Evolutionary conservation across 2,329 filamentous ascomycete species (phyloP).

Genomic region (Byssoonygena ceratinophila): DNA sequence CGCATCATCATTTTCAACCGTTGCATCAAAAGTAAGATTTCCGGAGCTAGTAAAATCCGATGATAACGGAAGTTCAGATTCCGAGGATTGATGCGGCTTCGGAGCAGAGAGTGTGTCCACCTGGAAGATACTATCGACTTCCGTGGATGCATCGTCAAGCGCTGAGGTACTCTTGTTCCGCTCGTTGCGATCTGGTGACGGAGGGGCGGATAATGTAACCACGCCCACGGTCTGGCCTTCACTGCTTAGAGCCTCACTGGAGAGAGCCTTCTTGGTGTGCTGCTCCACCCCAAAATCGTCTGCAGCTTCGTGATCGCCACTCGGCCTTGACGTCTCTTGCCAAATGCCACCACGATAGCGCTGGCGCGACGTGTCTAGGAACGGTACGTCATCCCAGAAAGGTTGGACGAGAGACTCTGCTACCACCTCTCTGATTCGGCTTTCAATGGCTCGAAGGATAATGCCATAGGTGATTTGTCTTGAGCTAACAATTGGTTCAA

Average conservation of each 20-base stretch:
- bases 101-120: constrained; percentile 5
- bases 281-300: constrained; percentile 26
- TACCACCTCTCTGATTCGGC: constrained; percentile 84
- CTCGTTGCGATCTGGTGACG: constrained; percentile 19
- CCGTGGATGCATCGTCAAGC: constrained; percentile 16
- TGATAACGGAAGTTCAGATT: constrained; percentile 53
- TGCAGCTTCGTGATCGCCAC: constrained; percentile 28
- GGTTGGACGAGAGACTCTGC: constrained; percentile 83
- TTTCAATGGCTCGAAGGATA: constrained; percentile 87
- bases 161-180: constrained; percentile 29
- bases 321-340: constrained; percentile 26
- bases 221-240: constrained; percentile 25
- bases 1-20: constrained; percentile 49
- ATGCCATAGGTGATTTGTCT: constrained; percentile 91
- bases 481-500: constrained; percentile 90
- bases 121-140: not conserved
- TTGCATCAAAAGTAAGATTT: constrained; percentile 46
- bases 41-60: constrained; percentile 59
- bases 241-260: constrained; percentile 19
- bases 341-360: constrained; percentile 78
- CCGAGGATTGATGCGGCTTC: not conserved
- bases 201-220: constrained; percentile 17
- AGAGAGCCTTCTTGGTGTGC: constrained; percentile 2
- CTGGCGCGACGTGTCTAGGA: constrained; percentile 70
- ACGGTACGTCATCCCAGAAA: constrained; percentile 93